Evolutionary conservation across 176 grass and related monocot genomes (phyloP).

Genomic region (Oryza officinalis): DNA sequence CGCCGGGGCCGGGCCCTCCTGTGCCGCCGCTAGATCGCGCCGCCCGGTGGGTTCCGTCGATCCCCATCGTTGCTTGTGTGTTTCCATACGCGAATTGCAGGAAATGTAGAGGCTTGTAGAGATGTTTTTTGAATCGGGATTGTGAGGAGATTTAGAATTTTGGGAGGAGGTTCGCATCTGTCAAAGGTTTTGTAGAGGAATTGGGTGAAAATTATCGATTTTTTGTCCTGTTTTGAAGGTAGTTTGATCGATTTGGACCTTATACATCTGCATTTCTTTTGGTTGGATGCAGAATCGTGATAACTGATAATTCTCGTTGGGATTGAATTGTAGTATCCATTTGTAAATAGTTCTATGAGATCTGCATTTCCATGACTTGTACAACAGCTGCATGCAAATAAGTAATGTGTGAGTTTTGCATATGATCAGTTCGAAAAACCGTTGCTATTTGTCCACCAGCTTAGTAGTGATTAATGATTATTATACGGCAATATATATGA

Average conservation of each 20-base stretch:
- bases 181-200: background rate
- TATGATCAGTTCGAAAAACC: background rate
- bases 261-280: background rate
- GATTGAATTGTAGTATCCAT: background rate
- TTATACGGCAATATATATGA: constrained; percentile 1
- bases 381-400: background rate
- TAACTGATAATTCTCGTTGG: background rate
- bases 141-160: background rate
- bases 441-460: background rate
- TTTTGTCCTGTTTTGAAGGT: background rate
- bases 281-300: background rate
- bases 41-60: constrained; percentile 19
- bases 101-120: background rate
- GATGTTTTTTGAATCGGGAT: background rate
- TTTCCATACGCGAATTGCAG: background rate
- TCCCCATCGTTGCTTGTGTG: background rate
- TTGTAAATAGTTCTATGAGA: background rate
- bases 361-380: constrained; percentile 10
- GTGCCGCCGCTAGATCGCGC: constrained; percentile 7
- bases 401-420: background rate
- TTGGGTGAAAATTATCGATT: background rate
- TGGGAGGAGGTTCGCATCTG: background rate
- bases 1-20: background rate
- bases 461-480: background rate
- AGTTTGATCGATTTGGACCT: background rate